Percentiles rank a stretch among this genome's conserved stretches.
These are phyloP conservation scores for Fraxinus cuspidata DNA, from an alignment of 257 asterid species.

Conservation along the genomic window DNA sequence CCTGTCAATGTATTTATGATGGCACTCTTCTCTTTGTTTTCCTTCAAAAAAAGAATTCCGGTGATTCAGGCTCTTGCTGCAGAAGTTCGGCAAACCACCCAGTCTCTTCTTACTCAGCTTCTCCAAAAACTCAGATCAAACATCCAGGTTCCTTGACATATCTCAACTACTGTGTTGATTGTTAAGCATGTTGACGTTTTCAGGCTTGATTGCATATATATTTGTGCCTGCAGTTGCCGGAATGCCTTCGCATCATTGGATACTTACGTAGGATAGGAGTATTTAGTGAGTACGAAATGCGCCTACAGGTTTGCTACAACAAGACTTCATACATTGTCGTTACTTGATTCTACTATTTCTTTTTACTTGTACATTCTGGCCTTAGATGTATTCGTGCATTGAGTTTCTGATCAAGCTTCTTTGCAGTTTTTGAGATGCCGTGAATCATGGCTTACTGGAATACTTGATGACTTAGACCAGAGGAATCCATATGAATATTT, in stretches of 20 bases:
- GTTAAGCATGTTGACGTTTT: slow-evolving; percentile 17
- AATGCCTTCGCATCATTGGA: slow-evolving; percentile 95
- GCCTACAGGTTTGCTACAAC: slow-evolving; percentile 70
- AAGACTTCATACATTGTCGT: neutral
- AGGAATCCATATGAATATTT: slow-evolving; percentile 93
- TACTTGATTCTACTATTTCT: slow-evolving; percentile 4
- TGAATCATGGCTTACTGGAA: slow-evolving; percentile 92
- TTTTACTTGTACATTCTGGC: slow-evolving; percentile 15
- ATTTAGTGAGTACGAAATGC: slow-evolving; percentile 93
- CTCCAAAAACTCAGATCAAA: slow-evolving; percentile 94
- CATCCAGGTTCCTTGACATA: slow-evolving; percentile 65
- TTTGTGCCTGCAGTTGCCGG: slow-evolving; percentile 71
- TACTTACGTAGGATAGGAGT: slow-evolving; percentile 96
- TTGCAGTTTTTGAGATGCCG: slow-evolving; percentile 93
- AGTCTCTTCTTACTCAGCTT: slow-evolving; percentile 94
- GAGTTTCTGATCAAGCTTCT: slow-evolving; percentile 34
- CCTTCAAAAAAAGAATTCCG: slow-evolving; percentile 68
- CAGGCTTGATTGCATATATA: slow-evolving; percentile 15
- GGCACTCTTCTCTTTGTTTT: slow-evolving; percentile 23
- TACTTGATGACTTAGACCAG: slow-evolving; percentile 93
- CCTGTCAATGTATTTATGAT: slow-evolving; percentile 38
- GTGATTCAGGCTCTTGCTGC: slow-evolving; percentile 92
- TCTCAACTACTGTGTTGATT: slow-evolving; percentile 1
- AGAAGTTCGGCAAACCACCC: slow-evolving; percentile 90
- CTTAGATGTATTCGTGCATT: neutral